A percentile compares a stretch with the other conserved stretches of the same genome.
These are phyloP conservation scores for Aspergillus phoenicis DNA, from an alignment of 2,329 filamentous ascomycete species.

Conservation along the genomic window DNA sequence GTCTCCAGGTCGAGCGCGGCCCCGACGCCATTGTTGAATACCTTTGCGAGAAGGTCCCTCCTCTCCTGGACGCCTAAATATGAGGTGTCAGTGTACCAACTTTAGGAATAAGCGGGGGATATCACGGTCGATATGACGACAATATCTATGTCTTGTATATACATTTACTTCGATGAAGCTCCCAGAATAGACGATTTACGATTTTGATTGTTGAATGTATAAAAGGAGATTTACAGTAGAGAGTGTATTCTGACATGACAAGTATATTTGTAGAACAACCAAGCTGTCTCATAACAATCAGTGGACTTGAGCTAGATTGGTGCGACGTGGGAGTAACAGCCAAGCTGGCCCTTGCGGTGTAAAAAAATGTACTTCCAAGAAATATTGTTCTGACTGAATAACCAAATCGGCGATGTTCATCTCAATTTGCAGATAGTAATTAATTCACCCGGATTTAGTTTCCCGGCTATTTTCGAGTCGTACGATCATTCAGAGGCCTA, in stretches of 20 bases:
- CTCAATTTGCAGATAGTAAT: no score
- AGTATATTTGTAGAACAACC: background rate
- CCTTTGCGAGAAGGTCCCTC: conserved; percentile 44
- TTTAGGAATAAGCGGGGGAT: background rate
- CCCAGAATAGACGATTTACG: background rate
- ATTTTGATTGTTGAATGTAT: background rate
- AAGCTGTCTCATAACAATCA: no score
- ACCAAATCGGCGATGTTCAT: no score
- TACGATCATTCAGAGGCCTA: no score
- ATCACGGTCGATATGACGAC: background rate
- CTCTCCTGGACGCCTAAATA: conserved; percentile 34
- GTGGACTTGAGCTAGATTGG: no score
- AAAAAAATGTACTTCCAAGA: no score
- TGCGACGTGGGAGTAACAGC: no score
- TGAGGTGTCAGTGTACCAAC: background rate
- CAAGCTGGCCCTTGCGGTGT: no score
- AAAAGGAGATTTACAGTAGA: background rate
- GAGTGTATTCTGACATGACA: background rate
- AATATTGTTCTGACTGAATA: no score
- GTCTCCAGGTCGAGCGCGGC: conserved; percentile 46
- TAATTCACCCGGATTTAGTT: no score
- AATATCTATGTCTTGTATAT: conserved; percentile 1
- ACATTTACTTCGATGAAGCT: conserved; percentile 1
- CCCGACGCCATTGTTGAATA: conserved; percentile 49
- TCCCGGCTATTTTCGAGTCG: no score